A percentile compares a stretch with the other conserved stretches of the same genome.
phyloP scores from a whole-genome alignment of 2,329 filamentous ascomycete species.

The Macrophomina tecta region DNA sequence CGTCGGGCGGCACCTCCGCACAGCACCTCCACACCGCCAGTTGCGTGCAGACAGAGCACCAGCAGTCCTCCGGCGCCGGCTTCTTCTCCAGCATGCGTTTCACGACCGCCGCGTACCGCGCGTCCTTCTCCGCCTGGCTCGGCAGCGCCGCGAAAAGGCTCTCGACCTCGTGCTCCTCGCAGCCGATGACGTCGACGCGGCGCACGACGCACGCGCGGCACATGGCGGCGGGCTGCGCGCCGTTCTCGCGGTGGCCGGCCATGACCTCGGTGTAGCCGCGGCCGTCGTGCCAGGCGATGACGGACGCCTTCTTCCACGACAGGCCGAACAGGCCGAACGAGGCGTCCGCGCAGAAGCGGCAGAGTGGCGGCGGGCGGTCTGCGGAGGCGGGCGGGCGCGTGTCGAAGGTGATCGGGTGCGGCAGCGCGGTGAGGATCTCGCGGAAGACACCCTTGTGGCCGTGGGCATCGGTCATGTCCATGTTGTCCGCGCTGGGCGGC shows the following conservation, averaged over 20 bases:
- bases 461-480: constrained; percentile 37
- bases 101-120: not conserved
- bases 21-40: constrained; percentile 43
- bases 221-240: constrained; percentile 42
- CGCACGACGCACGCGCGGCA: constrained; percentile 40
- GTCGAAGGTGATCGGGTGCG: constrained; percentile 50
- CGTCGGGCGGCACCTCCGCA: constrained; percentile 18
- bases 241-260: constrained; percentile 44
- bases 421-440: constrained; percentile 47
- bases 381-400: not conserved
- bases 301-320: constrained; percentile 41
- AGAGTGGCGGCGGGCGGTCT: constrained; percentile 32
- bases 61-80: constrained; percentile 27
- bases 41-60: constrained; percentile 46
- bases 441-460: constrained; percentile 37
- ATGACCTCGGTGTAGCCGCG: constrained; percentile 47
- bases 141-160: not conserved
- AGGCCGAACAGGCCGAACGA: constrained; percentile 50
- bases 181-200: constrained; percentile 39
- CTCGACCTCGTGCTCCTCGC: constrained; percentile 27
- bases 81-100: constrained; percentile 21
- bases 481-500: not conserved
- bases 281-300: constrained; percentile 43
- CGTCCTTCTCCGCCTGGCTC: not conserved
- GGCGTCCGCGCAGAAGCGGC: constrained; percentile 51